A percentile compares a stretch with the other conserved stretches of the same genome.
Evolutionary conservation across 306 rosid species (phyloP).

Genomic region (Luffa acutangula): DNA sequence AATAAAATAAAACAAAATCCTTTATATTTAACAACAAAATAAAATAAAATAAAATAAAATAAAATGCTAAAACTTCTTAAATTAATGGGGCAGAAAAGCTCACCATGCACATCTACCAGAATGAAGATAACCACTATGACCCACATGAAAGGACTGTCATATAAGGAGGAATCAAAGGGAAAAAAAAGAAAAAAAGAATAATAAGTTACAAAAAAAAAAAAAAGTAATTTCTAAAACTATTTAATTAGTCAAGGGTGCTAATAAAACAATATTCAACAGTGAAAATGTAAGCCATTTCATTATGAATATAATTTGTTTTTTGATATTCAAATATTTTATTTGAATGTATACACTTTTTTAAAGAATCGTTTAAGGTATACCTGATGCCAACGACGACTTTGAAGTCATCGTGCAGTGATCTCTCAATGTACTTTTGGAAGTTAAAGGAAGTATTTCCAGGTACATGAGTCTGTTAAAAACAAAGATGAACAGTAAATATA

Average conservation of each 20-base stretch:
- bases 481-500: background rate
- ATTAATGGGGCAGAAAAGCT: background rate
- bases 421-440: slow-evolving; percentile 38
- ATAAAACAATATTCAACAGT: background rate
- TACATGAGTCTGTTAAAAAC: slow-evolving; percentile 32
- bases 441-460: slow-evolving; percentile 24
- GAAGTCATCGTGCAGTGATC: slow-evolving; percentile 52
- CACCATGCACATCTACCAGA: slow-evolving; percentile 46
- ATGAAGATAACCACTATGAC: slow-evolving; percentile 39
- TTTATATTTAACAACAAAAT: background rate
- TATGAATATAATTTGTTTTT: background rate
- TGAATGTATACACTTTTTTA: background rate
- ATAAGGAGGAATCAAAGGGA: background rate
- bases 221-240: background rate
- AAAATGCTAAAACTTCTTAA: background rate
- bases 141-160: slow-evolving; percentile 51
- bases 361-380: background rate
- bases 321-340: too few relatives aligned
- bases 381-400: slow-evolving; percentile 47
- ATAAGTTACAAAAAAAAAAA: background rate
- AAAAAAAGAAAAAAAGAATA: background rate
- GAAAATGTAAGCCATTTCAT: background rate
- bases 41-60: background rate
- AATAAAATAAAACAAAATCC: background rate
- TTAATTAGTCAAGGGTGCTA: background rate